Evolutionary conservation across 805 yeast genomes (phyloP).

Genomic region (Sugiyamaella lignohabitans): DNA sequence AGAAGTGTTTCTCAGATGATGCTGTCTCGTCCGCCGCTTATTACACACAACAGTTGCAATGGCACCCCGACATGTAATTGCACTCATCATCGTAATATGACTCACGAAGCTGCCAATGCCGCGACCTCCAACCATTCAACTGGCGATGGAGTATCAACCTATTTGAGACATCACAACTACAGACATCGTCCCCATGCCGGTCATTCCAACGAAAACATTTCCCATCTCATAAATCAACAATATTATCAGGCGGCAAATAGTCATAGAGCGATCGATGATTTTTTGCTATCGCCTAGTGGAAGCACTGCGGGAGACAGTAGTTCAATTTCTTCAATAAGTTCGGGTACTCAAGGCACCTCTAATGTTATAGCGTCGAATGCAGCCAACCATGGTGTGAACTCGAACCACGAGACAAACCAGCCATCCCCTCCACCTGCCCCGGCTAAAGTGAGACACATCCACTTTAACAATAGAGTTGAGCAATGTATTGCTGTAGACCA

Average conservation of each 20-base stretch:
- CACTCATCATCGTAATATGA: constrained; percentile 1
- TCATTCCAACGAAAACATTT: constrained; percentile 26
- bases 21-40: constrained; percentile 34
- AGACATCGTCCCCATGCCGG: constrained; percentile 30
- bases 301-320: constrained; percentile 3
- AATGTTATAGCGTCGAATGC: not conserved
- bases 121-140: not conserved
- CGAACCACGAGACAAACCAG: not conserved
- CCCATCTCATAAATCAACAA: constrained; percentile 29
- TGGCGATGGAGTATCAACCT: constrained; percentile 18
- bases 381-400: not conserved
- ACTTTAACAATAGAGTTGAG: constrained; percentile 88
- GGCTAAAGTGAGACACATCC: constrained; percentile 59
- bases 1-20: constrained; percentile 78
- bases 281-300: constrained; percentile 5
- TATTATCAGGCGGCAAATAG: constrained; percentile 19
- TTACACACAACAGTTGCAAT: constrained; percentile 11
- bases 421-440: not conserved
- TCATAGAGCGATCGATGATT: constrained; percentile 5
- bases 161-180: constrained; percentile 36
- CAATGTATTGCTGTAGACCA: constrained; percentile 78
- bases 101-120: not conserved
- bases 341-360: not conserved
- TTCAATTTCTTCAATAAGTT: constrained; percentile 4
- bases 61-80: constrained; percentile 12